A percentile compares a stretch with the other conserved stretches of the same genome.
phyloP scores from a whole-genome alignment of 345 rosid species.

The Populus deltoides region DNA sequence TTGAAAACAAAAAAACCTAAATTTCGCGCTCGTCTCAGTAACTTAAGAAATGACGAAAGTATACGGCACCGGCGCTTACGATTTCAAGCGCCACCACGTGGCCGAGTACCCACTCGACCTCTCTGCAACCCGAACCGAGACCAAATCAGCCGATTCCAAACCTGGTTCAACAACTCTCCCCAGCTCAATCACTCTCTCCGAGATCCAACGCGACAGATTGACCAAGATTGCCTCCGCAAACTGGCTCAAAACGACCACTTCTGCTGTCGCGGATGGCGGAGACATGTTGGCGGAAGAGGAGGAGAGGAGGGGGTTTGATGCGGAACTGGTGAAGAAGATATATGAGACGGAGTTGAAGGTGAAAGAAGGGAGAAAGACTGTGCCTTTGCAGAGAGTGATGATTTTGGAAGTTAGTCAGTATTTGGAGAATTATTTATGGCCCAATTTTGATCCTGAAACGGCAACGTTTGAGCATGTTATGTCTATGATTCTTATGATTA shows the following conservation, averaged over 20 bases:
- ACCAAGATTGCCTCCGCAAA: constrained; percentile 77
- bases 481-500: constrained; percentile 96
- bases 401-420: constrained; percentile 94
- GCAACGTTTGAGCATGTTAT: constrained; percentile 90
- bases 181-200: constrained; percentile 77
- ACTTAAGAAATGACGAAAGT: constrained; percentile 64
- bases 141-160: constrained; percentile 55
- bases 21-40: background rate
- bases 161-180: constrained; percentile 61
- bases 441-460: constrained; percentile 71
- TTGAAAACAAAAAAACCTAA: too few relatives aligned
- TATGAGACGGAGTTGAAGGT: constrained; percentile 76
- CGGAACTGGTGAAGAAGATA: constrained; percentile 74
- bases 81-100: constrained; percentile 97
- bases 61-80: constrained; percentile 89
- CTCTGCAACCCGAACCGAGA: constrained; percentile 35
- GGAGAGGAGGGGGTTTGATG: constrained; percentile 59
- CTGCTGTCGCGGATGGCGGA: constrained; percentile 15
- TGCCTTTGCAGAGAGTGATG: constrained; percentile 92
- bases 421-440: constrained; percentile 94
- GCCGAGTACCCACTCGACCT: constrained; percentile 91
- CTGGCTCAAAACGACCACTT: constrained; percentile 50
- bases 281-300: constrained; percentile 31
- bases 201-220: constrained; percentile 83
- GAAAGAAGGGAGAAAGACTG: constrained; percentile 70